Percentiles rank a stretch among this genome's conserved stretches.
These are phyloP conservation scores for Stephanodiscus triporus DNA, from an alignment of 108 stramenopile species.

Conservation along the genomic window DNA sequence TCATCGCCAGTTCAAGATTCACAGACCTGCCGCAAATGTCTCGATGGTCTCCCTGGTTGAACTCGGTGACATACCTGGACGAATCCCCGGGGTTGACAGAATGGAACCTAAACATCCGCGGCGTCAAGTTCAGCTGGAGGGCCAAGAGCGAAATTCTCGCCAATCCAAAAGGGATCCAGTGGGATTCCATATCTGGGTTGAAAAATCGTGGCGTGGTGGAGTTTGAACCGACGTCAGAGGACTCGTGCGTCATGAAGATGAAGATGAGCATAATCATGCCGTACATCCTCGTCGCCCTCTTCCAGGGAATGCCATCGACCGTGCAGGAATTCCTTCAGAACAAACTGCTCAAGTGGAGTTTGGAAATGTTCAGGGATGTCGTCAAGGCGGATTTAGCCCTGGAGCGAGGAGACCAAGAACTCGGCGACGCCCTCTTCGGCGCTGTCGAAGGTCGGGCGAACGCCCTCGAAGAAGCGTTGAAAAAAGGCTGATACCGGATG, in stretches of 20 bases:
- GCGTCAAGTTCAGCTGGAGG: constrained; percentile 75
- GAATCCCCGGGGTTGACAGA: constrained; percentile 65
- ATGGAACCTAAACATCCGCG: constrained; percentile 83
- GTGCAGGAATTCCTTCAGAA: constrained; percentile 85
- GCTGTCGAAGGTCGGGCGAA: constrained; percentile 85
- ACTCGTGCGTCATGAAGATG: constrained; percentile 76
- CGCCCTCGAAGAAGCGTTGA: constrained; percentile 73
- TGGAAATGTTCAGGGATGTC: constrained; percentile 90
- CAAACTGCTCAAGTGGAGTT: constrained; percentile 87
- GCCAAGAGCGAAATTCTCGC: constrained; percentile 64
- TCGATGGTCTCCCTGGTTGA: constrained; percentile 89
- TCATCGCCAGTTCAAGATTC: constrained; percentile 79
- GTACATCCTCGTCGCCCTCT: constrained; percentile 66
- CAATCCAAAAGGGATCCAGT: constrained; percentile 72
- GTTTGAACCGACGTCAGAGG: constrained; percentile 54
- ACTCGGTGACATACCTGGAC: constrained; percentile 78
- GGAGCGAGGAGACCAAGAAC: constrained; percentile 84
- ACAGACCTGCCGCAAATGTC: constrained; percentile 85
- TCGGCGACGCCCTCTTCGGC: constrained; percentile 86
- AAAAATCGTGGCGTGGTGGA: constrained; percentile 71
- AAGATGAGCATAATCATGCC: constrained; percentile 78
- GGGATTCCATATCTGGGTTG: constrained; percentile 79
- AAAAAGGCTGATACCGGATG: no score
- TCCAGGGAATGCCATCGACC: constrained; percentile 64
- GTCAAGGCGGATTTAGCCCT: constrained; percentile 88